Evolutionary conservation across 2,329 filamentous ascomycete genomes (phyloP), one percentile per base, ranked within the genome.

Genomic region (Neoascochyta sp.): DNA sequence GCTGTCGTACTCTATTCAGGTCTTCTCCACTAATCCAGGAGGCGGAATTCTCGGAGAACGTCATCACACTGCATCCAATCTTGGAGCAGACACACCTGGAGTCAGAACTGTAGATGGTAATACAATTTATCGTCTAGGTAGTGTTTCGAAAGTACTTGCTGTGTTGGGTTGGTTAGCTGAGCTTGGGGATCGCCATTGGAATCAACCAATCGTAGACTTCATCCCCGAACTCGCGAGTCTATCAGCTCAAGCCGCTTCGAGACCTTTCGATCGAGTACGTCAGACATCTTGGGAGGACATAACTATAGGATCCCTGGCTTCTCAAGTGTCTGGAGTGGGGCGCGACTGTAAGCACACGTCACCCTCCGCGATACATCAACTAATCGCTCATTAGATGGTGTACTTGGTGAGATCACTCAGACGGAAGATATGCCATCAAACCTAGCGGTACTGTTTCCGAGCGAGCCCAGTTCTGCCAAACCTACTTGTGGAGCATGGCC

Each of bases 41-140:
- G 16, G 30, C 2, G 35, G 41, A 7, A 34, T 45, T 4, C 34
- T 53, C 3, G 50, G 43, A 39, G 41, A 53, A 11, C 21, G 47
- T n/a, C 32, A 53, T 27, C 39, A 42, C 3, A 51, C 47, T 5
- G 40, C 45, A 1, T 38, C 29, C n/a, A 34, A 47, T 16, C 13
- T 53, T 6, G 40, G 41, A 5, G 16, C 15, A 3, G 28, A 50
- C 16, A 47, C 47, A 4, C 33, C 41, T 9, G 47, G 45, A 5
- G 47, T 50, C 22, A 47, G 29, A 18, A 12, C 25, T 15, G 41
- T 45, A 2, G 59, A 68, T 37, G 60, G 50, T 11, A 44, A 69
- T 36, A 63, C 59, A 26, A 65, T 70, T 10, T 69, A 67, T 41
- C 61, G 65, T 8, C 43, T 69, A 7, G 67, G 66, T 2, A 69